phyloP scores from a whole-genome alignment of 2,329 filamentous ascomycete genomes.

The Penicillium sp. region DNA sequence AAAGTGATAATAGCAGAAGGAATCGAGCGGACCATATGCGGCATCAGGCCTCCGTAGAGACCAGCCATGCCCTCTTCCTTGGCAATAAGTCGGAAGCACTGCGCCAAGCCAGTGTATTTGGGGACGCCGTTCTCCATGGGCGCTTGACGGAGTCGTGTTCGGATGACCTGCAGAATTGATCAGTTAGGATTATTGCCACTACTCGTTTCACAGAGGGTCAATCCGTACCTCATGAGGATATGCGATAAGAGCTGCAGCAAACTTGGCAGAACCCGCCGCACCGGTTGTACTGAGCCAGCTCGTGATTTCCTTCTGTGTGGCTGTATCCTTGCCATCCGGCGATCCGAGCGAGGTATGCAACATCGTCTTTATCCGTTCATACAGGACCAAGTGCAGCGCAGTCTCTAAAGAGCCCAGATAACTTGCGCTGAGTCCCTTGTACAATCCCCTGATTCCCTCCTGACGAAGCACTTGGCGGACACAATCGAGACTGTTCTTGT shows the following conservation, averaged over 20 bases:
- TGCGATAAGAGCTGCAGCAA: slow-evolving; percentile 38
- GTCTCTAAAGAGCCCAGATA: slow-evolving; percentile 44
- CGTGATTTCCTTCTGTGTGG: slow-evolving; percentile 31
- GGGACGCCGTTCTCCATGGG: slow-evolving; percentile 39
- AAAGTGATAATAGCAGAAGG: slow-evolving; percentile 44
- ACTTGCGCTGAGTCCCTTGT: slow-evolving; percentile 82
- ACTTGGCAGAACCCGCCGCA: slow-evolving; percentile 40
- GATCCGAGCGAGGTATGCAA: slow-evolving; percentile 28
- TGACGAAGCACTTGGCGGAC: slow-evolving; percentile 74
- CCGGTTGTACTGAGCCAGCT: slow-evolving; percentile 40
- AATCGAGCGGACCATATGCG: slow-evolving; percentile 42
- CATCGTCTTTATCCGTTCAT: slow-evolving; percentile 41
- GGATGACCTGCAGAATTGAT: slow-evolving; percentile 34
- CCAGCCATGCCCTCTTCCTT: slow-evolving; percentile 43
- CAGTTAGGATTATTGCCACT: neutral
- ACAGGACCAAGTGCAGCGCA: slow-evolving; percentile 41
- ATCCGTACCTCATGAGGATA: slow-evolving; percentile 43
- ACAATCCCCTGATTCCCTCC: slow-evolving; percentile 84
- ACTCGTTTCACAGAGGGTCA: neutral
- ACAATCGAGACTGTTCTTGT: slow-evolving; percentile 68
- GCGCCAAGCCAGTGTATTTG: slow-evolving; percentile 42
- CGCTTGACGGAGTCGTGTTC: slow-evolving; percentile 42
- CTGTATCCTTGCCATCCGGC: slow-evolving; percentile 25
- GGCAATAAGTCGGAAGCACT: slow-evolving; percentile 40
- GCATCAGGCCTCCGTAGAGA: slow-evolving; percentile 42